phyloP scores from a whole-genome alignment of 495 filamentous ascomycete genomes.

The Gamarada debralockiae region DNA sequence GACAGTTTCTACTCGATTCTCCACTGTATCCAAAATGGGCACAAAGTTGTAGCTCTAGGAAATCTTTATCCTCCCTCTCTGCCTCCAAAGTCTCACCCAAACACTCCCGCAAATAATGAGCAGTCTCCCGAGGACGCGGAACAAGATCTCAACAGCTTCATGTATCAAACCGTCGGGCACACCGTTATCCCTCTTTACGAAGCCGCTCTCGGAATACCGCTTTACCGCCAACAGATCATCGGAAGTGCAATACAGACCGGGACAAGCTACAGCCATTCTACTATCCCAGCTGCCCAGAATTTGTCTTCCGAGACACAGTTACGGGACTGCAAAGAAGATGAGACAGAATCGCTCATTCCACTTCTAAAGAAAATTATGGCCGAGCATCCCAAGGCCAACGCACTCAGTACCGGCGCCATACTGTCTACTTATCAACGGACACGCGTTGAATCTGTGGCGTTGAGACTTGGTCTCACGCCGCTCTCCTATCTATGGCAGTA shows the following conservation, averaged over 20 bases:
- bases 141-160: conserved; percentile 88
- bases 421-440: conserved; percentile 94
- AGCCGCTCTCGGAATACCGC: conserved; percentile 52
- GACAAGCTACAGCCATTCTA: conserved; percentile 15
- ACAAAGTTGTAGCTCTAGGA: conserved; percentile 80
- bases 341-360: conserved; percentile 81
- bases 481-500: conserved; percentile 91
- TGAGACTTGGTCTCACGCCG: conserved; percentile 70
- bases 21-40: conserved; percentile 83
- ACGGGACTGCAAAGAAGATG: conserved; percentile 45
- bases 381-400: conserved; percentile 72
- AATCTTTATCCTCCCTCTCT: conserved; percentile 69
- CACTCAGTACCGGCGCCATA: conserved; percentile 86
- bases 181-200: conserved; percentile 81
- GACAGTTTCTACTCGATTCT: conserved; percentile 93
- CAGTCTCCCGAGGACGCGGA: conserved; percentile 32
- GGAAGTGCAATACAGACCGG: conserved; percentile 21
- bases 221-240: conserved; percentile 46
- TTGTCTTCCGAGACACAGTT: not conserved
- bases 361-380: conserved; percentile 60
- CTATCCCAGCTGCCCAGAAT: not conserved
- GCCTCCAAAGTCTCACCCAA: not conserved
- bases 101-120: not conserved
- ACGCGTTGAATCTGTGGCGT: conserved; percentile 81
- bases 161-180: conserved; percentile 98